These are phyloP conservation scores for Striga asiatica DNA, from an alignment of 257 asterid species.

Conservation along the genomic window DNA sequence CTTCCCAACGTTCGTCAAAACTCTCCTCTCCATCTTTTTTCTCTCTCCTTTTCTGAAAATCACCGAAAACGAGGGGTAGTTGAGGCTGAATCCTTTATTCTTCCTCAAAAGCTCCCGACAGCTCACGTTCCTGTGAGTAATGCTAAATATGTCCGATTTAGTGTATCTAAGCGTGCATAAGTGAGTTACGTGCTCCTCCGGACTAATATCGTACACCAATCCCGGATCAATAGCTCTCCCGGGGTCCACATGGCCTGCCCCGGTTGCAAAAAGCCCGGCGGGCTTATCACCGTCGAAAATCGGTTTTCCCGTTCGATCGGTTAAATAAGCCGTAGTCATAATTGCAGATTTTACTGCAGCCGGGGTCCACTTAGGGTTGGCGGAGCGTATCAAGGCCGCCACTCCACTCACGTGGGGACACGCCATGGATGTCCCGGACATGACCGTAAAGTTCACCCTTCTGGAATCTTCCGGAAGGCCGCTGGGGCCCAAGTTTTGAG, in stretches of 20 bases:
- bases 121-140: slow-evolving; percentile 74
- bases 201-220: slow-evolving; percentile 54
- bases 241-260: slow-evolving; percentile 86
- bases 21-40: slow-evolving; percentile 41
- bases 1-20: slow-evolving; percentile 56
- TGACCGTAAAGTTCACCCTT: slow-evolving; percentile 75
- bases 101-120: slow-evolving; percentile 45
- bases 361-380: slow-evolving; percentile 73
- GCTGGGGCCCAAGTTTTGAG: slow-evolving; percentile 80
- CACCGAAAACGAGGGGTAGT: slow-evolving; percentile 70
- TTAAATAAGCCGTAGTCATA: slow-evolving; percentile 70
- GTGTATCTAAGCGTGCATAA: slow-evolving; percentile 60
- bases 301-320: slow-evolving; percentile 53
- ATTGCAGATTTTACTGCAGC: slow-evolving; percentile 78
- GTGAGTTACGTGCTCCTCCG: slow-evolving; percentile 57
- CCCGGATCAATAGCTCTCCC: slow-evolving; percentile 70
- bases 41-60: slow-evolving; percentile 42
- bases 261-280: slow-evolving; percentile 61
- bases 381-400: slow-evolving; percentile 60
- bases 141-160: slow-evolving; percentile 53
- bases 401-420: slow-evolving; percentile 89
- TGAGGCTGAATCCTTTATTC: slow-evolving; percentile 72
- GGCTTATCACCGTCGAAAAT: slow-evolving; percentile 66
- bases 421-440: slow-evolving; percentile 98
- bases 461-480: slow-evolving; percentile 79